Conservation (phyloP, 495 filamentous ascomycete genomes). For the Annulohypoxylon moriforme region DNA sequence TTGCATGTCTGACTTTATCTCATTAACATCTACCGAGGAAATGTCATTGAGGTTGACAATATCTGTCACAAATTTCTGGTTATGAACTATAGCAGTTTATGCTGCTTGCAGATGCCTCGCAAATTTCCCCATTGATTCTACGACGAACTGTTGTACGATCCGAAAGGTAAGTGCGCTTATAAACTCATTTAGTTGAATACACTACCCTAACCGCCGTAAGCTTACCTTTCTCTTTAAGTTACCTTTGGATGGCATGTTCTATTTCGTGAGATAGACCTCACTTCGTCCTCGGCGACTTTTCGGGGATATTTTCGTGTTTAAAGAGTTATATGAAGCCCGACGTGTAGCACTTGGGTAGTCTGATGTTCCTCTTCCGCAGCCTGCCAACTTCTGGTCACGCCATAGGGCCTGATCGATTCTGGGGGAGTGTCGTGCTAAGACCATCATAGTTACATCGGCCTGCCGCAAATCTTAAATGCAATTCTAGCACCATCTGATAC, state of each 20-base stretch:
- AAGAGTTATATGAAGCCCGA: too few species aligned
- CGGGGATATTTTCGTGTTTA: slow-evolving; percentile 12
- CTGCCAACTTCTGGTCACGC: background rate
- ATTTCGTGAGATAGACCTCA: background rate
- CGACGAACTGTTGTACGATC: background rate
- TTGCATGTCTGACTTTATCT: background rate
- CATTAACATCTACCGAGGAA: background rate
- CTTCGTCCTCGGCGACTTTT: slow-evolving; percentile 8
- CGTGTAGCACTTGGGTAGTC: background rate
- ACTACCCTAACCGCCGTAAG: background rate
- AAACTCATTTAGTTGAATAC: background rate
- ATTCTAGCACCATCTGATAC: background rate
- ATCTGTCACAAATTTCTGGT: background rate
- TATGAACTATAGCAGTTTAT: background rate
- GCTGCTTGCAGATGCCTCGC: background rate
- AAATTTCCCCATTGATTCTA: background rate
- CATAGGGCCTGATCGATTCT: background rate
- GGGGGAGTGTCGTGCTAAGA: background rate
- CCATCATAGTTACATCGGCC: background rate
- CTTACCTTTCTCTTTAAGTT: background rate
- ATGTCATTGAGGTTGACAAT: background rate
- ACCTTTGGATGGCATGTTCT: background rate
- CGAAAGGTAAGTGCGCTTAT: background rate
- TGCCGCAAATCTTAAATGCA: background rate
- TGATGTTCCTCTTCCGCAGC: background rate